phyloP scores from a whole-genome alignment of 495 filamentous ascomycete species.

The Friedmanniomyces simplex region DNA sequence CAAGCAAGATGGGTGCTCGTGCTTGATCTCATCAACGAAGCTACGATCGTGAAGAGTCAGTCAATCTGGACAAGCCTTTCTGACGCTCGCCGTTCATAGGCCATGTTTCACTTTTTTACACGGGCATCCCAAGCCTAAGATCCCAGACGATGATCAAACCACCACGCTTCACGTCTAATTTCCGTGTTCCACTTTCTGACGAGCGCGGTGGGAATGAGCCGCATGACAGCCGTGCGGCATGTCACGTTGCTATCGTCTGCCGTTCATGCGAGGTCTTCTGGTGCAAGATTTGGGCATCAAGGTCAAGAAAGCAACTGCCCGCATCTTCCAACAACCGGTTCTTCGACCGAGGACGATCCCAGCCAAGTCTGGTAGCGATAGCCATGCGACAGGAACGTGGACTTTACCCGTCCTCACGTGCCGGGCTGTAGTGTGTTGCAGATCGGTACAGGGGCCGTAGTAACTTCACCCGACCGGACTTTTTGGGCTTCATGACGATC shows the following conservation, averaged over 20 bases:
- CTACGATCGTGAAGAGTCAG: not conserved
- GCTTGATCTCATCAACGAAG: not conserved
- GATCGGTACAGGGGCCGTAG: not conserved
- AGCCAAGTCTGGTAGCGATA: not conserved
- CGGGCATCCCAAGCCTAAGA: not conserved
- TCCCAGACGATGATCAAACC: not conserved
- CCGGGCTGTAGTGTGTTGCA: conserved; percentile 2
- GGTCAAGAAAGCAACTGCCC: too few relatives aligned
- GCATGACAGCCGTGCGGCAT: too few relatives aligned
- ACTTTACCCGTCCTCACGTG: conserved; percentile 6
- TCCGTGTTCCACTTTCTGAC: not conserved
- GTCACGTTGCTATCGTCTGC: not conserved
- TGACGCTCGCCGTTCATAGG: not conserved
- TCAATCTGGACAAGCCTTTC: not conserved
- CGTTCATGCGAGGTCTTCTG: not conserved
- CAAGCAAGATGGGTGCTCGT: not conserved
- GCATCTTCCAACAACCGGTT: too few relatives aligned
- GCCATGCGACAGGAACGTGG: not conserved
- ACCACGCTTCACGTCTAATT: not conserved
- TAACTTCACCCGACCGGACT: not conserved
- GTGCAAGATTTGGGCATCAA: not conserved
- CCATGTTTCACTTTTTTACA: not conserved
- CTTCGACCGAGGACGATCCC: not conserved
- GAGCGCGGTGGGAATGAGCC: too few relatives aligned
- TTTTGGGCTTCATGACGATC: not conserved